Percentiles rank a stretch among this genome's conserved stretches.
Evolutionary conservation across 2,329 filamentous ascomycete species (phyloP).

Genomic region (Cytospora chrysosperma): DNA sequence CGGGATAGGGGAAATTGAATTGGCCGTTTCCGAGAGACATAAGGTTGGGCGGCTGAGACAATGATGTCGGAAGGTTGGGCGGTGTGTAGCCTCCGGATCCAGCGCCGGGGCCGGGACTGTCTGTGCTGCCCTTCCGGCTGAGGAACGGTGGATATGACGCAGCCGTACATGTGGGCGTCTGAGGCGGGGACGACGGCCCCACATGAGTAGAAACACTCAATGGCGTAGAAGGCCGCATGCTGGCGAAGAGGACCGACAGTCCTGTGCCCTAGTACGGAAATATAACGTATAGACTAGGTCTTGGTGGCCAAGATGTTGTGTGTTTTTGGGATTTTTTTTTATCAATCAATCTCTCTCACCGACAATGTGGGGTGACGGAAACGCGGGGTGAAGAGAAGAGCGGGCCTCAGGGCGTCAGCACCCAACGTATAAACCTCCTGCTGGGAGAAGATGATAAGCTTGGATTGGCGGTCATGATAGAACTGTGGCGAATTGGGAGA

Average conservation of each 20-base stretch:
- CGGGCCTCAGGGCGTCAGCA: constrained; percentile 41
- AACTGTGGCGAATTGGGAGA: constrained; percentile 30
- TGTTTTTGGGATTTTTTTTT: constrained; percentile 27
- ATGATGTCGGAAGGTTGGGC: constrained; percentile 25
- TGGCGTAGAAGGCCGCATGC: constrained; percentile 39
- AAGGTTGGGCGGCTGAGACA: constrained; percentile 32
- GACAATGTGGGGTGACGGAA: constrained; percentile 32
- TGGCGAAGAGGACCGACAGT: constrained; percentile 9
- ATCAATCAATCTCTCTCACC: constrained; percentile 28
- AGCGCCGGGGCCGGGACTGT: constrained; percentile 15
- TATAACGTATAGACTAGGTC: constrained; percentile 16
- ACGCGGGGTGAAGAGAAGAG: constrained; percentile 30
- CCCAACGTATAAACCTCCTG: constrained; percentile 46
- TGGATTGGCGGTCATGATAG: constrained; percentile 49
- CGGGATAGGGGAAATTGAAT: constrained; percentile 35
- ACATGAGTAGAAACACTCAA: constrained; percentile 36
- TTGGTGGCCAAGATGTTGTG: constrained; percentile 15
- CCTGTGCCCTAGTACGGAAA: not conserved
- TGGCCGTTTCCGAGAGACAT: constrained; percentile 33
- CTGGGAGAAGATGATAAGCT: constrained; percentile 42
- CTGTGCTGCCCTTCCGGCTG: constrained; percentile 30
- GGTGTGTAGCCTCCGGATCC: constrained; percentile 15
- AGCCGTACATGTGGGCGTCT: constrained; percentile 42
- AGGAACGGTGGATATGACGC: constrained; percentile 32
- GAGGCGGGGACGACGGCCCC: constrained; percentile 43